These are phyloP conservation scores for Cystobasidium sp. DNA, from an alignment of 1,284 basidiomycete species.

Conservation along the genomic window DNA sequence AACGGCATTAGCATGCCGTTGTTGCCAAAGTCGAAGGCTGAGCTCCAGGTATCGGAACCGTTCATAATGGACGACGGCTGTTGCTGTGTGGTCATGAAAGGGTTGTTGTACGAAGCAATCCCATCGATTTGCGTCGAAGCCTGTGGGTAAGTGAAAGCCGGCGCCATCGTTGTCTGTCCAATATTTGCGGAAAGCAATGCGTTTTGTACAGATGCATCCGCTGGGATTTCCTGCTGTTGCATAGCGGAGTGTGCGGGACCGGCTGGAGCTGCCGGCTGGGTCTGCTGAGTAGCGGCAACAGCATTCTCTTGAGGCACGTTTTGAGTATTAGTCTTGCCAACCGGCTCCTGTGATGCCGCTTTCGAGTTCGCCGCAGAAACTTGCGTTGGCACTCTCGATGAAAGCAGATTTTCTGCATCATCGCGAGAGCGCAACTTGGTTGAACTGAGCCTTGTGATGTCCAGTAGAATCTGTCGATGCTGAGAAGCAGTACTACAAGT, in stretches of 20 bases:
- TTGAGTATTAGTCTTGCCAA: too few relatives aligned
- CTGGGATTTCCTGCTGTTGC: too few relatives aligned
- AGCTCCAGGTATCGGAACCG: slow-evolving; percentile 3
- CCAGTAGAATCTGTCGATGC: slow-evolving; percentile 41
- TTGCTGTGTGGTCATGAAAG: slow-evolving; percentile 5
- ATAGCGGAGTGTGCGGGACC: too few relatives aligned
- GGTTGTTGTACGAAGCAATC: slow-evolving; percentile 3
- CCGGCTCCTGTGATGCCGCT: too few relatives aligned
- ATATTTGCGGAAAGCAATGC: background rate
- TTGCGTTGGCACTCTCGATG: slow-evolving; percentile 37
- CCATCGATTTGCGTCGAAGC: slow-evolving; percentile 7
- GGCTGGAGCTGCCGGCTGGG: too few relatives aligned
- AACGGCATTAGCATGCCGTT: slow-evolving; percentile 9
- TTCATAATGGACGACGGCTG: background rate
- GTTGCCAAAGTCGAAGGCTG: slow-evolving; percentile 11
- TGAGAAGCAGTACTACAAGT: slow-evolving; percentile 37
- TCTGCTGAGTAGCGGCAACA: too few relatives aligned
- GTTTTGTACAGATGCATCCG: background rate
- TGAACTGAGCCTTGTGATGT: slow-evolving; percentile 34
- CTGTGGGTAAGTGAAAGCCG: background rate
- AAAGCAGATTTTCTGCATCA: slow-evolving; percentile 39
- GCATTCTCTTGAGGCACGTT: too few relatives aligned
- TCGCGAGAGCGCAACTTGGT: slow-evolving; percentile 41
- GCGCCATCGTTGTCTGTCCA: background rate
- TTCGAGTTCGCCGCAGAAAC: too few relatives aligned